A percentile compares a stretch with the other conserved stretches of the same genome.
phyloP scores from a whole-genome alignment of 108 stramenopile species.

The Discostella stelligeroides region DNA sequence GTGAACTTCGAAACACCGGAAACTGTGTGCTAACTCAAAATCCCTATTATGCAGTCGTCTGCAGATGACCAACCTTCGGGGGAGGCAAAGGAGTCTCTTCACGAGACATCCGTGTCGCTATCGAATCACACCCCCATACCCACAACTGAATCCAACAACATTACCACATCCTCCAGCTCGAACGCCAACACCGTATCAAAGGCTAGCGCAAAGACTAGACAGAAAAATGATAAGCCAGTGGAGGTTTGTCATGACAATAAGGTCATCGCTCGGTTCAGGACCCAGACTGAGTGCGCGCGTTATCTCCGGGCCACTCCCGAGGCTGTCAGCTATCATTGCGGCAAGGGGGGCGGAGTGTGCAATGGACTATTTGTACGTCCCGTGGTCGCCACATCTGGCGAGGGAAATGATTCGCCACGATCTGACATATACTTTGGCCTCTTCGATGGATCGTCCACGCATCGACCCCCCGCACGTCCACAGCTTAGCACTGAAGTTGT shows the following conservation, averaged over 20 bases:
- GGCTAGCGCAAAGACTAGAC: slow-evolving; percentile 8
- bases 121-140: neutral
- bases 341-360: slow-evolving; percentile 43
- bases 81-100: too few relatives aligned
- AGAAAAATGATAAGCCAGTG: slow-evolving; percentile 35
- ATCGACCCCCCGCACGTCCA: slow-evolving; percentile 29
- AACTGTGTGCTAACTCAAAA: too few relatives aligned
- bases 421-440: slow-evolving; percentile 19
- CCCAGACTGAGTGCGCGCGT: slow-evolving; percentile 45
- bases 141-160: slow-evolving; percentile 3
- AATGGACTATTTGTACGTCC: slow-evolving; percentile 40
- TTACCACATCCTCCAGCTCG: neutral
- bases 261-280: slow-evolving; percentile 36
- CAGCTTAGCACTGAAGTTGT: slow-evolving; percentile 36
- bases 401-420: neutral
- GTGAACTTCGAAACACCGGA: too few relatives aligned
- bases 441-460: slow-evolving; percentile 29
- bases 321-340: slow-evolving; percentile 46
- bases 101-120: too few relatives aligned
- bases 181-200: neutral
- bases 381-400: neutral
- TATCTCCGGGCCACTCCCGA: slow-evolving; percentile 48
- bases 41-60: too few relatives aligned
- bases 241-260: slow-evolving; percentile 21
- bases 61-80: too few relatives aligned